A percentile compares a stretch with the other conserved stretches of the same genome.
These are phyloP conservation scores for Zychaea mexicana DNA, from an alignment of 371 early-diverging fungal genomes.

Conservation along the genomic window DNA sequence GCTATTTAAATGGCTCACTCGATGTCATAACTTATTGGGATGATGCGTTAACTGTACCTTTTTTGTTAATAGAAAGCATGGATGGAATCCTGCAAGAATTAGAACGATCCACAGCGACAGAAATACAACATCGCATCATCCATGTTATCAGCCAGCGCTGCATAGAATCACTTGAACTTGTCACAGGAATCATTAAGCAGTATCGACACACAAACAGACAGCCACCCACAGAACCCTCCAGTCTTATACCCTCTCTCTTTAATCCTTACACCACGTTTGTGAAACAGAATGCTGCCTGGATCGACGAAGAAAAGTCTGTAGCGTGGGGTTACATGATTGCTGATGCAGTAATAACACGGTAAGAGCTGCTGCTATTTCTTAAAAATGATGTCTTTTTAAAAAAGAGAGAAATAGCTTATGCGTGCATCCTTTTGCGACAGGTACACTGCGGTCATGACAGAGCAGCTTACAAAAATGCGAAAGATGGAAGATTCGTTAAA, in stretches of 20 bases:
- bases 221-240: constrained; percentile 60
- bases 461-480: constrained; percentile 29
- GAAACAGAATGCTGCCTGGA: constrained; percentile 30
- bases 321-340: constrained; percentile 36
- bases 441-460: constrained; percentile 26
- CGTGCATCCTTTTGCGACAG: constrained; percentile 16
- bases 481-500: constrained; percentile 37
- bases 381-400: neutral
- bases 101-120: constrained; percentile 32
- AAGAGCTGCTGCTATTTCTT: constrained; percentile 3
- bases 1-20: too few relatives aligned
- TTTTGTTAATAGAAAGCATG: constrained; percentile 36
- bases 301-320: constrained; percentile 12
- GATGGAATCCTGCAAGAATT: constrained; percentile 26
- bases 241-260: constrained; percentile 63
- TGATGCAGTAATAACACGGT: constrained; percentile 36
- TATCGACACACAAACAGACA: constrained; percentile 55
- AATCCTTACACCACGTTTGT: constrained; percentile 54
- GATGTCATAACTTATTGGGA: neutral
- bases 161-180: constrained; percentile 48
- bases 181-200: constrained; percentile 52
- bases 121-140: constrained; percentile 48
- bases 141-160: constrained; percentile 54
- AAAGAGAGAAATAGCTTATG: too few relatives aligned
- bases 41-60: neutral